Base-by-base conservation (phyloP, 257 asterid genomes). In the Solanum tarapatanum region DNA sequence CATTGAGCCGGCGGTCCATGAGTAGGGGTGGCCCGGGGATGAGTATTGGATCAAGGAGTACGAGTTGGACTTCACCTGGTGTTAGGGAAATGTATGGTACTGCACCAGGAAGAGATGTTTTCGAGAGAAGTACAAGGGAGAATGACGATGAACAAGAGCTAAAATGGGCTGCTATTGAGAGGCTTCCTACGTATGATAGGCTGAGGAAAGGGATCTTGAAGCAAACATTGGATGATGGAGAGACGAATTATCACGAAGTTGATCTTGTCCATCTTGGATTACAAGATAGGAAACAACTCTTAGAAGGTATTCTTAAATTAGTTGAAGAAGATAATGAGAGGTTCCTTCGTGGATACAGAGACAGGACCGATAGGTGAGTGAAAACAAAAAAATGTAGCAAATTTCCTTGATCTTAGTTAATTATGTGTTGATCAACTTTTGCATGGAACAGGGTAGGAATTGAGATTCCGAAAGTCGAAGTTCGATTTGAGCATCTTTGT, bases 131-230 rank as follows among this genome's bases (percentile, higher is more conserved):
- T 88, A 94, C 89, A 83, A 92, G 95, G 85, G 98, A 94, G 7
- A 91, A 90, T 79, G 94, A 97, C 70, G 98, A 97, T 85, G 96
- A 97, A 89, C 95, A 93, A 43, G 98, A 95, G 92, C 95, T 97
- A 10, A 92, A 90, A 92, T 97, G 98, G 99, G 99, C 98, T 3
- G 98, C 99, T 48, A 95, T 97, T 19, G 99, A 97, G 90, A 92
- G 97, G 88, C 98, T 95, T 74, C 99, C 98, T 1, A 97, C 99
- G 0, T 93, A 91, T 70, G 99, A 97, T 83, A 93, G 99, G 16
- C 87, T 94, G 84, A 91, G 98, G 90, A 95, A 93, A 90, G 98
- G 99, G 83, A 91, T 97, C 35, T 85, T 95, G 83, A 94, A 87
- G 90, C 93, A 92, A 82, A 97, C 95, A 3, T 66, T 90, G 93